A percentile compares a stretch with the other conserved stretches of the same genome.
Conservation (phyloP, 192 early-diverging fungal genomes). For the Coemansia asiatica region DNA sequence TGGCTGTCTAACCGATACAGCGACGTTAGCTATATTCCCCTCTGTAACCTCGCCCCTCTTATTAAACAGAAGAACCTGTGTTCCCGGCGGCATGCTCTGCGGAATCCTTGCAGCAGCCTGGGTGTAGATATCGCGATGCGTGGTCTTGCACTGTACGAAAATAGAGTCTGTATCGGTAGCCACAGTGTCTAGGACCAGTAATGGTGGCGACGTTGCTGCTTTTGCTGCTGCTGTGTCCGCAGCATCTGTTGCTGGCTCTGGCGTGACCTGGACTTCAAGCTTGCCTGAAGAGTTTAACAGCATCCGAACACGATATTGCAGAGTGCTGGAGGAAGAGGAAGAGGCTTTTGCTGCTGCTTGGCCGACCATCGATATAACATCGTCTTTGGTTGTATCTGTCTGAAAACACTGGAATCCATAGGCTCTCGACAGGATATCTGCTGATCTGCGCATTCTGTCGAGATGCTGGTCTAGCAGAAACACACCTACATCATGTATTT, state of each 20-base stretch:
- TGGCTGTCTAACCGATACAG: conserved; percentile 16
- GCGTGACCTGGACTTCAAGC: conserved; percentile 25
- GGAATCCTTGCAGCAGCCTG: conserved; percentile 16
- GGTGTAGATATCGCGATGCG: conserved; percentile 32
- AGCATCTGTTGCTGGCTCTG: conserved; percentile 1
- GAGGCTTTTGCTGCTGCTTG: background rate
- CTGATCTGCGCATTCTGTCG: conserved; percentile 31
- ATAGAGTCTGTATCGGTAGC: conserved; percentile 19
- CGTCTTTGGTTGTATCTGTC: background rate
- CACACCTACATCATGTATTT: conserved; percentile 14
- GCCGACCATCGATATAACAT: background rate
- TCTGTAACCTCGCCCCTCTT: conserved; percentile 24
- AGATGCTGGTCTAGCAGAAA: conserved; percentile 28
- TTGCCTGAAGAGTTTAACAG: conserved; percentile 17
- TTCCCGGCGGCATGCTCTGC: conserved; percentile 1
- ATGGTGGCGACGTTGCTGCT: background rate
- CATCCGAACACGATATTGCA: conserved; percentile 23
- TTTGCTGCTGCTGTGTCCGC: background rate
- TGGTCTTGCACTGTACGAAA: conserved; percentile 47
- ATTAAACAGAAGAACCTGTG: conserved; percentile 44
- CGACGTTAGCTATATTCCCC: conserved; percentile 46
- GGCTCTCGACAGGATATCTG: conserved; percentile 1
- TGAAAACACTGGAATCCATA: conserved; percentile 11
- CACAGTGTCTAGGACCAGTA: conserved; percentile 32
- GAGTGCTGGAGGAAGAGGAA: too few species aligned